These are phyloP conservation scores for Globomyces pollinis-pini DNA, from an alignment of 192 early-diverging fungal species.

Conservation along the genomic window DNA sequence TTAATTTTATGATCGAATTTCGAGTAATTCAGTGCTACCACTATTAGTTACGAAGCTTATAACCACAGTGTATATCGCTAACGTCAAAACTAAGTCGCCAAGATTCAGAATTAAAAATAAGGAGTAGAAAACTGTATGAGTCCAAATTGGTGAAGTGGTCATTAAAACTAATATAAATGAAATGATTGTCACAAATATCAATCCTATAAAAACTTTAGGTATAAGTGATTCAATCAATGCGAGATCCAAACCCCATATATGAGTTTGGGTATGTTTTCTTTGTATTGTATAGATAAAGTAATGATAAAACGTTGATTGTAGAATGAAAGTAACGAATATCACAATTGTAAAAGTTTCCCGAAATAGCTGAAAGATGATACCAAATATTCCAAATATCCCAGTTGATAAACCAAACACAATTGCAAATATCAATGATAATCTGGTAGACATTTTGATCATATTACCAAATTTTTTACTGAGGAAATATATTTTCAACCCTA, in stretches of 20 bases:
- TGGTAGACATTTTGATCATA: neutral
- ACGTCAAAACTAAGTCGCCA: no score
- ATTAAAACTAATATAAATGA: neutral
- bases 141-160: neutral
- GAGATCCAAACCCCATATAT: neutral
- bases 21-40: no score
- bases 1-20: no score
- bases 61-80: no score
- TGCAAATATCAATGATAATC: neutral
- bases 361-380: slow-evolving; percentile 6
- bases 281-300: neutral
- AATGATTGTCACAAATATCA: neutral
- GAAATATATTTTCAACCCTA: neutral
- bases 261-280: neutral
- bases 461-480: neutral
- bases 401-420: neutral
- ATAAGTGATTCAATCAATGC: neutral
- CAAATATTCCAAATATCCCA: slow-evolving; percentile 1
- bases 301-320: neutral
- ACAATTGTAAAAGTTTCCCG: neutral
- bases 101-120: neutral
- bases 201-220: neutral
- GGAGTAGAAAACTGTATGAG: neutral
- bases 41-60: no score
- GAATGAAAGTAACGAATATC: neutral